Evolutionary conservation across 2,329 filamentous ascomycete genomes (phyloP).

Genomic region (Arthrobotrys entomopaga): DNA sequence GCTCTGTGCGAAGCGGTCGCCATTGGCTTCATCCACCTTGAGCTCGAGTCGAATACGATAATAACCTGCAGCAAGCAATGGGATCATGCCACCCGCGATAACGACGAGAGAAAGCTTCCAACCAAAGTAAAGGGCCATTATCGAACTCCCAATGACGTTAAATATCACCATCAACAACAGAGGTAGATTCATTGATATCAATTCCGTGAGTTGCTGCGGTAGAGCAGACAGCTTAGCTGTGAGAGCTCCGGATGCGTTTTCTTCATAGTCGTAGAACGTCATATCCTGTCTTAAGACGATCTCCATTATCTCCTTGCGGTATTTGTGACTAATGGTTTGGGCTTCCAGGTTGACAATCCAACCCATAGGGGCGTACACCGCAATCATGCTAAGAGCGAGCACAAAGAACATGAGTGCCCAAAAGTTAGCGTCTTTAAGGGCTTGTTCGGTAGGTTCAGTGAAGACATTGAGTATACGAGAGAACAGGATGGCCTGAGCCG

Average conservation of each 20-base stretch:
- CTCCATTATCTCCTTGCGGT: constrained; percentile 61
- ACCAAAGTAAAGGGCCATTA: constrained; percentile 65
- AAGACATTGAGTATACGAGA: constrained; percentile 68
- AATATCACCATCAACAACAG: constrained; percentile 65
- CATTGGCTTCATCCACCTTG: constrained; percentile 65
- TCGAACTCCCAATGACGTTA: constrained; percentile 64
- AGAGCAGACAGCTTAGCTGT: constrained; percentile 60
- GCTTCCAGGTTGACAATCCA: constrained; percentile 55
- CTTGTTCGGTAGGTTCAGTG: constrained; percentile 60
- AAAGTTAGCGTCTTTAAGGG: constrained; percentile 66
- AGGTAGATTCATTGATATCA: constrained; percentile 66
- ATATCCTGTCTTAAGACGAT: constrained; percentile 67
- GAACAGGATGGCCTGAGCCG: constrained; percentile 69
- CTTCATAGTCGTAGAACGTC: constrained; percentile 54
- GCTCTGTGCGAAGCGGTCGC: constrained; percentile 64
- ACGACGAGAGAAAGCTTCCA: constrained; percentile 68
- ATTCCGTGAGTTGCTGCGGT: constrained; percentile 66
- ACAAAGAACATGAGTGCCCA: constrained; percentile 75
- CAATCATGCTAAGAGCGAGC: constrained; percentile 67
- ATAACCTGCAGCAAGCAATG: constrained; percentile 65
- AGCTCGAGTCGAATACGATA: constrained; percentile 66
- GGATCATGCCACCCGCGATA: constrained; percentile 65
- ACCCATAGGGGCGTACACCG: constrained; percentile 52
- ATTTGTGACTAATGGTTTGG: constrained; percentile 46
- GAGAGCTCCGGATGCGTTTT: constrained; percentile 60